Evolutionary conservation across 768 basidiomycete genomes (phyloP).

Genomic region (Termitomyces sp.): DNA sequence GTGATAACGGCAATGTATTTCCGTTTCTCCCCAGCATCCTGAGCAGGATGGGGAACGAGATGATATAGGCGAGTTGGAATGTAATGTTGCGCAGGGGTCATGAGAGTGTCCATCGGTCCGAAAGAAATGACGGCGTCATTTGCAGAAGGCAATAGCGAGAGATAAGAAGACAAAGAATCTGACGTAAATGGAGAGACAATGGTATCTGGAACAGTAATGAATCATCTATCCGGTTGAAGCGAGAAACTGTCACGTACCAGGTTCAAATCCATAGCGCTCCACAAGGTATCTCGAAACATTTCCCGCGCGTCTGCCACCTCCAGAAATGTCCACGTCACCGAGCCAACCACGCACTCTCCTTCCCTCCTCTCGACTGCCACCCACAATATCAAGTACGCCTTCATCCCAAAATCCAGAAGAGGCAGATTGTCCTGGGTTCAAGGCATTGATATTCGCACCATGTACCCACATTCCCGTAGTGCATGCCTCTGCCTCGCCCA

Average conservation of each 20-base stretch:
- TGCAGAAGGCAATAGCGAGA: constrained; percentile 67
- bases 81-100: constrained; percentile 72
- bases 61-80: constrained; percentile 70
- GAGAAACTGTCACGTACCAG: constrained; percentile 37
- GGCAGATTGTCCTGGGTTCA: constrained; percentile 10
- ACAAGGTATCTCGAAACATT: constrained; percentile 70
- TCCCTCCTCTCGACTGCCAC: constrained; percentile 70
- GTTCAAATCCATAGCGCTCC: constrained; percentile 77
- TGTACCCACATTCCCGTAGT: constrained; percentile 78
- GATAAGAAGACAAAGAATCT: constrained; percentile 70
- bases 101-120: constrained; percentile 74
- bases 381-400: constrained; percentile 69
- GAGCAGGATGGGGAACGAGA: constrained; percentile 77
- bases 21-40: constrained; percentile 67
- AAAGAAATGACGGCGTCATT: constrained; percentile 76
- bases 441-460: constrained; percentile 31
- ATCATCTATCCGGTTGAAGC: background rate
- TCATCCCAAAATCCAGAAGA: constrained; percentile 73
- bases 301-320: constrained; percentile 58
- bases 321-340: constrained; percentile 72
- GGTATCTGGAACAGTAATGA: constrained; percentile 43
- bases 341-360: constrained; percentile 71
- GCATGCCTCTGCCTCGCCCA: constrained; percentile 74
- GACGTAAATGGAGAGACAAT: constrained; percentile 73
- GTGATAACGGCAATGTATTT: constrained; percentile 69